Evolutionary conservation across 2,329 filamentous ascomycete species (phyloP), one percentile per base, ranked within the genome.

Genomic region (Exophiala sp.): DNA sequence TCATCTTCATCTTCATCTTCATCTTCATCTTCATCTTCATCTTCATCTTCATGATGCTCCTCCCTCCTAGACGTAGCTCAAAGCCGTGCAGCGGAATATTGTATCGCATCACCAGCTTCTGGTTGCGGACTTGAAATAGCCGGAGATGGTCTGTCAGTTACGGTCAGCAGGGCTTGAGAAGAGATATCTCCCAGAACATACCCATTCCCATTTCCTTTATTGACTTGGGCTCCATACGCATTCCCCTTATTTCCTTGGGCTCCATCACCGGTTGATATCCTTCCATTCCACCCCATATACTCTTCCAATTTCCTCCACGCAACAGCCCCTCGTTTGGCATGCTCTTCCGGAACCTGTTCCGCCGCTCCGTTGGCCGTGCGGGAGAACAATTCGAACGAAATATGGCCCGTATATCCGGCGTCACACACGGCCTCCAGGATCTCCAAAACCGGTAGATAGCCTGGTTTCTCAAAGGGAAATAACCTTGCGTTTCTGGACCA

Each of bases 401-500:
- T 46, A 42, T 57, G 55, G 1, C 59, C 59, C 3, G 79, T 69
- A 58, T 79, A 88, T 0, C 81, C 81, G 0, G 86, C 70, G 0
- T 78, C 78, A 8, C 81, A 72, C 42, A 88, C 76, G 0, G 80
- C 76, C 32, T 73, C 66, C 0, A 81, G 72, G 16, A 89, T 76
- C 24, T 81, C 73, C 47, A 73, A 69, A 5, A 84, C 74, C 0
- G 86, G 86, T 1, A 90, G 68, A 61, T 88, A 88, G 0, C 77
- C 85, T 2, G 80, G 68, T 63, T 75, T 67, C 22, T 83, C 70
- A 58, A 85, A 81, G 54, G 84, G 80, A 62, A 85, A 88, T 2
- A 85, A 65, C 14, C 86, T 72, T 55, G 83, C 86, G 63, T 89
- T 89, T 14, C 86, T 70, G 30, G 79, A 86, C 86, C 86, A 91